Conservation (phyloP, 768 basidiomycete genomes). For the Tulasnella sp. region DNA sequence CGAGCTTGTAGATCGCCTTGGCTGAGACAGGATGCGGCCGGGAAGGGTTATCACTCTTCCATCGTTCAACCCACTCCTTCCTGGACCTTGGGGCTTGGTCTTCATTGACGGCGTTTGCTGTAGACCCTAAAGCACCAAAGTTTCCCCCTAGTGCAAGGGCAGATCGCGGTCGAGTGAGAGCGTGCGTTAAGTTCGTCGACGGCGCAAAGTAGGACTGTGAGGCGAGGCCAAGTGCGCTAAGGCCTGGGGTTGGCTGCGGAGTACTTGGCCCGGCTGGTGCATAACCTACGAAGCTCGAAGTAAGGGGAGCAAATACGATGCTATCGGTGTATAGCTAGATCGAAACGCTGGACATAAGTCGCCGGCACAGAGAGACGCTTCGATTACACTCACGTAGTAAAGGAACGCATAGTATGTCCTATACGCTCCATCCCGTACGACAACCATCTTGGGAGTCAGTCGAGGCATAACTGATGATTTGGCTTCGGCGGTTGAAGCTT, state of each 20-base stretch:
- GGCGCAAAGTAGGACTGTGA: slow-evolving; percentile 3
- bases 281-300: slow-evolving; percentile 47
- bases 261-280: slow-evolving; percentile 20
- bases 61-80: slow-evolving; percentile 63
- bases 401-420: slow-evolving; percentile 55
- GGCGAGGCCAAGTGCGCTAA: background rate
- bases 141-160: background rate
- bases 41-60: slow-evolving; percentile 50
- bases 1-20: slow-evolving; percentile 73
- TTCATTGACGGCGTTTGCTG: background rate
- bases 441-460: slow-evolving; percentile 42
- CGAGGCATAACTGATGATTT: slow-evolving; percentile 24
- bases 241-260: background rate
- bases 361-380: background rate
- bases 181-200: background rate
- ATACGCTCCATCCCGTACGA: slow-evolving; percentile 50
- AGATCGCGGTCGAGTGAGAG: slow-evolving; percentile 1
- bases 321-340: slow-evolving; percentile 72
- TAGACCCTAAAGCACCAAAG: background rate
- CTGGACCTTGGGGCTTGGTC: slow-evolving; percentile 31
- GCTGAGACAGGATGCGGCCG: slow-evolving; percentile 69
- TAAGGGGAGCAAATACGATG: slow-evolving; percentile 73
- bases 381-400: slow-evolving; percentile 54
- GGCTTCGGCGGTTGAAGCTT: background rate
- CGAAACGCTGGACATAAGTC: background rate